phyloP scores from a whole-genome alignment of 352 stramenopile genomes.

The Phytopythium vexans region DNA sequence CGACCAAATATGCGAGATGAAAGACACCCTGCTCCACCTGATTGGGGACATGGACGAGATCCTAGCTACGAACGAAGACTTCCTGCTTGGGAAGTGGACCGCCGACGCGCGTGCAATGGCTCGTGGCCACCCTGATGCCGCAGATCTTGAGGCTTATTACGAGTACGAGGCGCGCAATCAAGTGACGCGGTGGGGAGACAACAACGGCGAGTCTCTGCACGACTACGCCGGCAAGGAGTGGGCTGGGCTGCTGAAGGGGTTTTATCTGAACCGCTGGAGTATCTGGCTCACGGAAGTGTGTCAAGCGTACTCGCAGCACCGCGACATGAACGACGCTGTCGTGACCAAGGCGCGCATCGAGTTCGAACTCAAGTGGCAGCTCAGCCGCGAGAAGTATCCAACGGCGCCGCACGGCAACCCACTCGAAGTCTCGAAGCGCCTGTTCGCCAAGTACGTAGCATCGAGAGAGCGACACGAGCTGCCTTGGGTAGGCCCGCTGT shows the following conservation, averaged over 20 bases:
- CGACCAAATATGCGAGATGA: constrained; percentile 34
- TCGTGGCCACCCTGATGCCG: constrained; percentile 11
- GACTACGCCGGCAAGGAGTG: constrained; percentile 82
- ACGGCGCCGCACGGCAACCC: constrained; percentile 42
- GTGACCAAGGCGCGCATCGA: constrained; percentile 42
- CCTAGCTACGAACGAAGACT: constrained; percentile 60
- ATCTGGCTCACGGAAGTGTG: constrained; percentile 73
- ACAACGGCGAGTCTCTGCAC: constrained; percentile 68
- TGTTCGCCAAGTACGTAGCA: constrained; percentile 46
- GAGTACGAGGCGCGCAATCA: constrained; percentile 85
- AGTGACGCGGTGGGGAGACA: constrained; percentile 75
- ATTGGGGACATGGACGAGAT: constrained; percentile 63
- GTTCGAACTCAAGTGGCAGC: constrained; percentile 79
- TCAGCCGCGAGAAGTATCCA: constrained; percentile 48
- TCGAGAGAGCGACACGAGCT: too few species aligned
- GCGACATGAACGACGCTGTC: constrained; percentile 46
- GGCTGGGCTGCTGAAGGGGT: constrained; percentile 58
- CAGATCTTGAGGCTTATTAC: constrained; percentile 47
- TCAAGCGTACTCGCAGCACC: constrained; percentile 56
- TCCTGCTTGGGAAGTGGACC: constrained; percentile 72
- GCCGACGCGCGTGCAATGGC: constrained; percentile 49
- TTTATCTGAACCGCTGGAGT: constrained; percentile 69
- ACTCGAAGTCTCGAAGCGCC: constrained; percentile 44
- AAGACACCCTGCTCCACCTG: constrained; percentile 38
- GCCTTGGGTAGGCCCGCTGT: too few species aligned